Evolutionary conservation across 257 asterid species (phyloP).

Genomic region (Nicotiana attenuata): DNA sequence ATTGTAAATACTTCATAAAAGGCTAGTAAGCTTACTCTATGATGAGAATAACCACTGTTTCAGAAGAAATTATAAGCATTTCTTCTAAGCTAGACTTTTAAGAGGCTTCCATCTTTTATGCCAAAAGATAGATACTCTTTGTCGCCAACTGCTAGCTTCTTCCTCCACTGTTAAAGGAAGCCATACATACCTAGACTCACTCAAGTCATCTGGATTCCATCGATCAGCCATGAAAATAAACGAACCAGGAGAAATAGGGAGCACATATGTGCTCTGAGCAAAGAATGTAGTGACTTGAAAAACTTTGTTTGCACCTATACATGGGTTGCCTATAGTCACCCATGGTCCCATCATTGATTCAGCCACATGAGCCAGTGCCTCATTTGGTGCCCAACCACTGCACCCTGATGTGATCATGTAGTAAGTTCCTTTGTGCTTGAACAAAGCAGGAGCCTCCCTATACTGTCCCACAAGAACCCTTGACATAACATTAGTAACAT

Average conservation of each 20-base stretch:
- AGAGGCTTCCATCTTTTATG: conserved; percentile 58
- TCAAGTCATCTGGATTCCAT: conserved; percentile 57
- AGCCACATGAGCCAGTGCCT: conserved; percentile 69
- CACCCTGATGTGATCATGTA: conserved; percentile 84
- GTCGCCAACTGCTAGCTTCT: conserved; percentile 31
- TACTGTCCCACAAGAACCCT: conserved; percentile 53
- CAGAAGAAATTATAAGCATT: background rate
- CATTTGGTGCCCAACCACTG: conserved; percentile 85
- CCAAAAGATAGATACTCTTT: conserved; percentile 68
- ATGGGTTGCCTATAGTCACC: conserved; percentile 79
- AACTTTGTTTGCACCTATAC: conserved; percentile 58
- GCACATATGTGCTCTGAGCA: conserved; percentile 61
- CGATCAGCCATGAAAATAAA: conserved; percentile 74
- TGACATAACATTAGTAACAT: conserved; percentile 25
- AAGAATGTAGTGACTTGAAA: conserved; percentile 56
- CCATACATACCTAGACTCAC: conserved; percentile 74
- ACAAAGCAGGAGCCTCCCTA: conserved; percentile 74
- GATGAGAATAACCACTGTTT: background rate
- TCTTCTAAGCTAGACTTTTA: background rate
- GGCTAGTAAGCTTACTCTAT: background rate
- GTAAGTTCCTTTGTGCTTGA: conserved; percentile 44
- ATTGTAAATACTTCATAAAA: background rate
- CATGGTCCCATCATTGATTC: conserved; percentile 68
- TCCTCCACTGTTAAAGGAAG: conserved; percentile 57
- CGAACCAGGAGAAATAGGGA: conserved; percentile 49